Conservation (phyloP, 768 basidiomycete species). For the Austroboletus eburneus region DNA sequence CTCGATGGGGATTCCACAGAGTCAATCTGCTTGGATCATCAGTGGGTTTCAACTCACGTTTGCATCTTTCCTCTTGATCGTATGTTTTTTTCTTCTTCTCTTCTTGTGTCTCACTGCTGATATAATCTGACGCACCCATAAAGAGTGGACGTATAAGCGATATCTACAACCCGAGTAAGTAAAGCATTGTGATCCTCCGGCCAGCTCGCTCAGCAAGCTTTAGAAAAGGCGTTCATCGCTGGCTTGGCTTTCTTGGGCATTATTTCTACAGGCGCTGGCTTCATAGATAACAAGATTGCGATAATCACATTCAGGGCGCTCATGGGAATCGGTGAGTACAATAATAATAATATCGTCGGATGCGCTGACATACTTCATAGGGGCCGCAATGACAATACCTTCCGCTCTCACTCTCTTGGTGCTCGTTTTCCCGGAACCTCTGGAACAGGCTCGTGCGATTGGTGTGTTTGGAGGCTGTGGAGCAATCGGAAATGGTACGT, state of each 20-base stretch:
- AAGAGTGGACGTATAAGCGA: constrained; percentile 27
- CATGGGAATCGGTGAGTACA: constrained; percentile 41
- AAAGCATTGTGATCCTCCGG: constrained; percentile 11
- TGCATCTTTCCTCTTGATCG: constrained; percentile 35
- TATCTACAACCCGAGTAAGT: constrained; percentile 31
- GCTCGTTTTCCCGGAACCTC: constrained; percentile 44
- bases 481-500: constrained; percentile 41
- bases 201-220: constrained; percentile 25
- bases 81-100: constrained; percentile 6
- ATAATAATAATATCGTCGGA: not conserved
- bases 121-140: constrained; percentile 8
- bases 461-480: constrained; percentile 44
- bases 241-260: constrained; percentile 41
- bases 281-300: constrained; percentile 41
- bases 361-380: constrained; percentile 20
- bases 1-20: constrained; percentile 15
- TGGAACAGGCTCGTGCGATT: constrained; percentile 45
- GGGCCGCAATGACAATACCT: constrained; percentile 49
- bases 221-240: constrained; percentile 39
- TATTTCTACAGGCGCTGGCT: constrained; percentile 43
- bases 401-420: constrained; percentile 49
- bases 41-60: constrained; percentile 46
- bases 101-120: constrained; percentile 12
- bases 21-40: constrained; percentile 38
- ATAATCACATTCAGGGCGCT: constrained; percentile 51